phyloP scores from a whole-genome alignment of 2,329 filamentous ascomycete species.

The Cadophora sp. region DNA sequence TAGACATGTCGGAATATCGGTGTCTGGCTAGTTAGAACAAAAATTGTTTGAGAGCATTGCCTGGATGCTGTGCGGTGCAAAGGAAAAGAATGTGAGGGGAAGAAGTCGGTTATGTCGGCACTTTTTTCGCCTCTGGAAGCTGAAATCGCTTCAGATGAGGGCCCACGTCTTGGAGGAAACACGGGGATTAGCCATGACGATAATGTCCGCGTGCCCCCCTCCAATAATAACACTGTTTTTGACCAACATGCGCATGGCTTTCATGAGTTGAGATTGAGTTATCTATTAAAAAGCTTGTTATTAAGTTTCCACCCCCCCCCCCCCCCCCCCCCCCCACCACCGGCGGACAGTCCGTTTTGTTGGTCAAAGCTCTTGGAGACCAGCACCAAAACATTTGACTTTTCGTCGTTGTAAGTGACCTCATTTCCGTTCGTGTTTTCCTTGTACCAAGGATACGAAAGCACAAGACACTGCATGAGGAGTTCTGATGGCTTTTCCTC shows the following conservation, averaged over 20 bases:
- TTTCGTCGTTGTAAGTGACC: too few relatives aligned
- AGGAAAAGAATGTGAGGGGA: background rate
- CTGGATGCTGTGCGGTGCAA: background rate
- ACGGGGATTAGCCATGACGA: background rate
- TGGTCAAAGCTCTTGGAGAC: too few relatives aligned
- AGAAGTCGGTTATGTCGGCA: constrained; percentile 7
- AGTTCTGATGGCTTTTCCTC: too few relatives aligned
- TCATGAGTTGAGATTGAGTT: background rate
- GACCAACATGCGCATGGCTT: background rate
- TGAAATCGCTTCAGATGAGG: background rate
- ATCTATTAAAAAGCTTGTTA: constrained; percentile 1
- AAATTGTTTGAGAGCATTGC: background rate
- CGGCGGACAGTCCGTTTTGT: background rate
- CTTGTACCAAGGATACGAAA: too few relatives aligned
- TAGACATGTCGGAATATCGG: constrained; percentile 1
- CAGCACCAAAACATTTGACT: background rate
- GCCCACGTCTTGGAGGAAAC: background rate
- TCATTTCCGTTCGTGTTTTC: too few relatives aligned
- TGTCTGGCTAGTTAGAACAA: background rate
- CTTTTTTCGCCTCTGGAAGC: background rate
- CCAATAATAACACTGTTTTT: background rate
- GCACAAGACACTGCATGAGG: too few relatives aligned
- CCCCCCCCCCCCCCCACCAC: too few relatives aligned
- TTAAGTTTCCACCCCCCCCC: background rate
- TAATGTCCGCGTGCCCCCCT: background rate